A percentile compares a stretch with the other conserved stretches of the same genome.
phyloP scores from a whole-genome alignment of 2,329 filamentous ascomycete genomes.

The Fusarium praegraminearum region DNA sequence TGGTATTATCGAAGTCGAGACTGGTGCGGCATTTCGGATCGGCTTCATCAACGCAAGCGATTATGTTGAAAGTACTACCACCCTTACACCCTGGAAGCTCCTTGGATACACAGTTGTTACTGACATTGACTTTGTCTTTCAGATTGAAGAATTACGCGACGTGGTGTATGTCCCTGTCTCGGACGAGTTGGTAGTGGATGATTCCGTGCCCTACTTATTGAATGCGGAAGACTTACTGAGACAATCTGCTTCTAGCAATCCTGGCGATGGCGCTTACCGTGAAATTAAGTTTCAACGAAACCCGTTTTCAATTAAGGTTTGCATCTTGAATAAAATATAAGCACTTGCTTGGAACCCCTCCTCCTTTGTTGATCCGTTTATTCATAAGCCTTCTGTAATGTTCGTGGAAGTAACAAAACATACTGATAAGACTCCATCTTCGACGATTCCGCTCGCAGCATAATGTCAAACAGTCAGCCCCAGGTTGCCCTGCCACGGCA shows the following conservation, averaged over 20 bases:
- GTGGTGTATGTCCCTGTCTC: too few relatives aligned
- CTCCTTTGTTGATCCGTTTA: too few relatives aligned
- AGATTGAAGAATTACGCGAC: too few relatives aligned
- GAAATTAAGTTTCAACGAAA: too few relatives aligned
- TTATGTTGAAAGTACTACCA: neutral
- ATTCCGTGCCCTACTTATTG: too few relatives aligned
- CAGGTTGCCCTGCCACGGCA: neutral
- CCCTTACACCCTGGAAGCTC: neutral
- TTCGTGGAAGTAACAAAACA: neutral
- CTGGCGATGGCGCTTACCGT: too few relatives aligned
- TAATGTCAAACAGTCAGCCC: neutral
- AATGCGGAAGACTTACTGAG: too few relatives aligned
- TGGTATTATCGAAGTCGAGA: slow-evolving; percentile 15
- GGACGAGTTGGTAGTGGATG: rapidly evolving
- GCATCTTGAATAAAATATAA: neutral
- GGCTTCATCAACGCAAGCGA: neutral
- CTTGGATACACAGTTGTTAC: slow-evolving; percentile 11
- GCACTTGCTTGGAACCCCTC: neutral
- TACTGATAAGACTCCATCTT: rapidly evolving
- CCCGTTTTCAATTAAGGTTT: neutral
- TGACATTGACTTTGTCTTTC: too few relatives aligned
- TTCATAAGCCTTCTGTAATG: neutral
- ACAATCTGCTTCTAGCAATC: too few relatives aligned
- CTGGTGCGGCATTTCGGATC: slow-evolving; percentile 5
- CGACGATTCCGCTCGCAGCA: too few relatives aligned